phyloP scores from a whole-genome alignment of 768 basidiomycete genomes.

The Tubosaeta brunneosetosa region DNA sequence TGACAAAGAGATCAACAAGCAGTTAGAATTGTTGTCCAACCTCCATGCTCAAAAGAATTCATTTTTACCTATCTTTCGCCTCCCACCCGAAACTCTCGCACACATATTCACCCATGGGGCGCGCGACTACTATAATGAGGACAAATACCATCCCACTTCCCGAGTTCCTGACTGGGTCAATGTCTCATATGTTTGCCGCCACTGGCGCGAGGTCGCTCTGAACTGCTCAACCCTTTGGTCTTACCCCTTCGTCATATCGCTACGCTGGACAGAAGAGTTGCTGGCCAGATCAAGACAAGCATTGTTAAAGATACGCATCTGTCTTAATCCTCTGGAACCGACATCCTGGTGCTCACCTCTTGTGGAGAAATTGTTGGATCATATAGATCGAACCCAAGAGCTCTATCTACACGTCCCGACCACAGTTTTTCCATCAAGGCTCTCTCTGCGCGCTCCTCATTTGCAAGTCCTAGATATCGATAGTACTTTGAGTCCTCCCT shows the following conservation, averaged over 20 bases:
- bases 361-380: neutral
- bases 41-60: neutral
- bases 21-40: too few relatives aligned
- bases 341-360: neutral
- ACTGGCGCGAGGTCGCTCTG: neutral
- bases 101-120: neutral
- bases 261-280: conserved; percentile 37
- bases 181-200: neutral
- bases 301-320: conserved; percentile 10
- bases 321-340: neutral
- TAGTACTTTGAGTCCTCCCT: neutral
- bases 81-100: neutral
- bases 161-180: neutral
- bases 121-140: neutral
- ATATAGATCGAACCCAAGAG: neutral
- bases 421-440: neutral
- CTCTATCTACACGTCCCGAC: neutral
- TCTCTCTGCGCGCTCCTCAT: neutral
- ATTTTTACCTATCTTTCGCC: neutral
- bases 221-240: neutral
- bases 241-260: conserved; percentile 24
- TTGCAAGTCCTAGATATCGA: neutral
- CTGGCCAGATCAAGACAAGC: conserved; percentile 40
- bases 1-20: too few relatives aligned
- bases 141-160: neutral